Evolutionary conservation across 2,329 filamentous ascomycete species (phyloP).

Genomic region (Hymenoscyphus repandus): DNA sequence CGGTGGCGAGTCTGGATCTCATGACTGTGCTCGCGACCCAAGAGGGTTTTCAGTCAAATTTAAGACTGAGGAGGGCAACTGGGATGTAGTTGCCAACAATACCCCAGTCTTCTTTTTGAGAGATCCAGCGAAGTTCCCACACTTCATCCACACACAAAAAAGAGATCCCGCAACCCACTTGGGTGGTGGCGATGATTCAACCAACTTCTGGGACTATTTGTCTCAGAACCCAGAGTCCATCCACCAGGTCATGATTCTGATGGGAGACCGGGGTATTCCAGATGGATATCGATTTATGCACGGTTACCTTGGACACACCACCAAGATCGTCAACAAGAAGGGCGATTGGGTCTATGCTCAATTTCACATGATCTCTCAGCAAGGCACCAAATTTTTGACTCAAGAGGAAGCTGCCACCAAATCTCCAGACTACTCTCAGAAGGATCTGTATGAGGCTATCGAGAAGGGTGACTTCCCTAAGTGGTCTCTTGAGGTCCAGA

Average conservation of each 20-base stretch:
- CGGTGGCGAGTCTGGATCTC: constrained; percentile 65
- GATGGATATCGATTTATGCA: constrained; percentile 50
- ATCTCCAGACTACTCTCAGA: constrained; percentile 45
- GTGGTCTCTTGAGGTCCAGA: constrained; percentile 51
- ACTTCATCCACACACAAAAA: constrained; percentile 72
- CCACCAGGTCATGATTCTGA: constrained; percentile 54
- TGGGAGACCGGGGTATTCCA: constrained; percentile 52
- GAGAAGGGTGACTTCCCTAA: constrained; percentile 46
- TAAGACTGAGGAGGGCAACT: constrained; percentile 68
- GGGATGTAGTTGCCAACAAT: constrained; percentile 68
- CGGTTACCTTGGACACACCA: constrained; percentile 49
- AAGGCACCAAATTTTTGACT: constrained; percentile 46
- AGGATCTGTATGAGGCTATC: constrained; percentile 51
- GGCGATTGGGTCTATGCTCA: constrained; percentile 49
- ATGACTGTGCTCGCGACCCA: constrained; percentile 67
- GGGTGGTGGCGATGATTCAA: constrained; percentile 53
- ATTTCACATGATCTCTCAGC: constrained; percentile 47
- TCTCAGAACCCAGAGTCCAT: constrained; percentile 46
- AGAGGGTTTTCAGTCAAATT: constrained; percentile 71
- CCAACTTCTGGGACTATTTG: constrained; percentile 63
- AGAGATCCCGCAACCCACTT: constrained; percentile 65
- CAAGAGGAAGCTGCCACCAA: constrained; percentile 43
- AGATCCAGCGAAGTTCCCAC: constrained; percentile 67
- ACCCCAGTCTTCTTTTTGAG: constrained; percentile 73
- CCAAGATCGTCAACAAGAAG: constrained; percentile 50